Evolutionary conservation across 2,329 filamentous ascomycete genomes (phyloP).

Genomic region (Cladosporium colombiae): DNA sequence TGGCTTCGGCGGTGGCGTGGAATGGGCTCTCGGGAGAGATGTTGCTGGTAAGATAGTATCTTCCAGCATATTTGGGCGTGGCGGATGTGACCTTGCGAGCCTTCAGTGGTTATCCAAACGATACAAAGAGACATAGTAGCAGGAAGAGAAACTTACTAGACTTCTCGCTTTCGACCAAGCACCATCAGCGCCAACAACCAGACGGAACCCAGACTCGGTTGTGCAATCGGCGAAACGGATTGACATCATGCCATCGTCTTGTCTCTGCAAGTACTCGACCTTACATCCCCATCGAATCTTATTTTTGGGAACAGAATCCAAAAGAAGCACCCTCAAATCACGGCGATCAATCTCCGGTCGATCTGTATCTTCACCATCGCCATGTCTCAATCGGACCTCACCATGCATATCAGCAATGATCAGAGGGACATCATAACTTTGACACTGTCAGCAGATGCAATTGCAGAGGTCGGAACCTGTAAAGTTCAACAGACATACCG

Average conservation of each 20-base stretch:
- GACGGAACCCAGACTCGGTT: constrained; percentile 40
- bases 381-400: constrained; percentile 22
- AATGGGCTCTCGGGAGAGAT: constrained; percentile 33
- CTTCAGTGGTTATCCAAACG: neutral
- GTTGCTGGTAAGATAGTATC: constrained; percentile 36
- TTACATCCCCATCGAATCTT: constrained; percentile 39
- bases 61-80: constrained; percentile 39
- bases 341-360: constrained; percentile 46
- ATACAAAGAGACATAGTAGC: too few species aligned
- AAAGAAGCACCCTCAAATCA: constrained; percentile 40
- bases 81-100: constrained; percentile 35
- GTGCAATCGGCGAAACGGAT: constrained; percentile 37
- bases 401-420: constrained; percentile 27
- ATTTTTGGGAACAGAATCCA: constrained; percentile 38
- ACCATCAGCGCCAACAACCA: constrained; percentile 53
- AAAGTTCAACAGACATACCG: constrained; percentile 17
- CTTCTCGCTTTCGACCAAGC: constrained; percentile 45
- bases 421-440: constrained; percentile 28
- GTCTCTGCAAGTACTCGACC: constrained; percentile 28
- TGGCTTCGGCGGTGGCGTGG: constrained; percentile 29
- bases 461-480: neutral
- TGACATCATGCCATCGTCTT: constrained; percentile 24
- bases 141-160: constrained; percentile 31
- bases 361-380: constrained; percentile 31
- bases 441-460: neutral